Conservation (phyloP, 768 basidiomycete genomes). For the Naganishia vaughanmartiniae region DNA sequence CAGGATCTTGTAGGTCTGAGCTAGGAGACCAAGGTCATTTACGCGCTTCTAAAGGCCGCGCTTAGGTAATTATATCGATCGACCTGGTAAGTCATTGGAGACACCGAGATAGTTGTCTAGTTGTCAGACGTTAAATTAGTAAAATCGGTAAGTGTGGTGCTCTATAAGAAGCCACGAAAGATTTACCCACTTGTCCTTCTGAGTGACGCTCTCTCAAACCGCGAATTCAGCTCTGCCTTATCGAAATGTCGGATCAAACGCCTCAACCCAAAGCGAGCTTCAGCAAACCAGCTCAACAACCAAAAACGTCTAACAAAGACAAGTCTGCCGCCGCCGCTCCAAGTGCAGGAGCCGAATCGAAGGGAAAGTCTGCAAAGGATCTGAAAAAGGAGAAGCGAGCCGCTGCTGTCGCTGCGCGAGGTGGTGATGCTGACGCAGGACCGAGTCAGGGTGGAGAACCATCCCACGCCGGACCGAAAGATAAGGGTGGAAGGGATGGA, state of each 20-base stretch:
- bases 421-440: conserved; percentile 16
- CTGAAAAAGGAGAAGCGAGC: conserved; percentile 50
- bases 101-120: no score
- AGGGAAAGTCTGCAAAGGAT: conserved; percentile 42
- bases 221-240: not conserved
- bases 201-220: not conserved
- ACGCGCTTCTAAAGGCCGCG: conserved; percentile 1
- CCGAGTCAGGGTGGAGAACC: conserved; percentile 11
- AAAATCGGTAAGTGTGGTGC: not conserved
- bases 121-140: not conserved
- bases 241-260: not conserved
- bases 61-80: not conserved
- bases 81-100: not conserved
- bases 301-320: not conserved
- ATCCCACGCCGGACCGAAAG: conserved; percentile 4
- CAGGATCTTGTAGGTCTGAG: no score
- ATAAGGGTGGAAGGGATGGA: not conserved
- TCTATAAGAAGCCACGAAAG: not conserved
- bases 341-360: not conserved
- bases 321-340: conserved; percentile 3
- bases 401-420: conserved; percentile 46
- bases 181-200: not conserved
- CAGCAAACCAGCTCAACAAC: not conserved
- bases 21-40: not conserved
- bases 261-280: conserved; percentile 11